phyloP scores from a whole-genome alignment of 257 asterid genomes.

The Lantana camara region DNA sequence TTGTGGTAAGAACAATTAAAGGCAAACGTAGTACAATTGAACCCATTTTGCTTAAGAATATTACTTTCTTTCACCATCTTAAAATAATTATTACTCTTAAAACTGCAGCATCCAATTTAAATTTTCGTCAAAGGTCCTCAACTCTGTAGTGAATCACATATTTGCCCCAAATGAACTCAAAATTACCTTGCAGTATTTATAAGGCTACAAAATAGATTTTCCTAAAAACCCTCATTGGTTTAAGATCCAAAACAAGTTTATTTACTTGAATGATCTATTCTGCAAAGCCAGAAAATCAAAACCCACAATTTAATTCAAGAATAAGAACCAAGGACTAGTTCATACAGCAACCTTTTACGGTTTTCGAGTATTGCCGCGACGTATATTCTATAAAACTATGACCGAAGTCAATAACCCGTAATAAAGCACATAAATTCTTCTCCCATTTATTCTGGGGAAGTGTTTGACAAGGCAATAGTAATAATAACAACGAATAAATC shows the following conservation, averaged over 20 bases:
- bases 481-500: constrained; percentile 21
- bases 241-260: too few species aligned
- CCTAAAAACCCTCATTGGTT: too few species aligned
- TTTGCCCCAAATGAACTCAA: too few species aligned
- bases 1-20: neutral
- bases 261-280: too few species aligned
- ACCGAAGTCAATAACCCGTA: constrained; percentile 22
- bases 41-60: too few species aligned
- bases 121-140: neutral
- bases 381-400: constrained; percentile 27
- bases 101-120: neutral
- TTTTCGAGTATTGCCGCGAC: constrained; percentile 16
- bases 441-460: too few species aligned
- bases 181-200: too few species aligned
- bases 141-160: too few species aligned
- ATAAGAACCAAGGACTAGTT: constrained; percentile 23
- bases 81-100: neutral
- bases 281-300: constrained; percentile 10
- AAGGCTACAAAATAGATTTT: too few species aligned
- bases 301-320: constrained; percentile 24
- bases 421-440: too few species aligned
- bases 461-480: too few species aligned
- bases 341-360: constrained; percentile 16
- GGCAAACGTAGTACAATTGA: neutral
- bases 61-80: too few species aligned